Evolutionary conservation across 2,329 filamentous ascomycete species (phyloP), one percentile per base, ranked within the genome.

Genomic region (Trichoderma koningiopsis): DNA sequence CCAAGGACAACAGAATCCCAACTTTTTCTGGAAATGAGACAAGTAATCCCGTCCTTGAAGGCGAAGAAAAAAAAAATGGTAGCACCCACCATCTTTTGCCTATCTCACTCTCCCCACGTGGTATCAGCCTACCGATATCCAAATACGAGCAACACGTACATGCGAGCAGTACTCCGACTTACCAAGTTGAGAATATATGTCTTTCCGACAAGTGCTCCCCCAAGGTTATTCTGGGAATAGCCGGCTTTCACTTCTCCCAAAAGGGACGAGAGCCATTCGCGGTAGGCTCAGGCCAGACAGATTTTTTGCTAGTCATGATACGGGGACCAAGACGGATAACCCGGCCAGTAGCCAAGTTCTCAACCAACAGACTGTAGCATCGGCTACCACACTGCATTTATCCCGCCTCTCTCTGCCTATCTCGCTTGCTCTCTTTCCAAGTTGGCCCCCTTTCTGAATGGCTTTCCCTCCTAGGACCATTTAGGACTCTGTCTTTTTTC

Each of bases 161-260:
- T 43, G 19, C 19, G 40, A 43, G 40, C 14, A 65, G 40, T 43
- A 65, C 62, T 57, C 37, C n/a, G 52, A 65, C 62, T 65, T 65
- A 47, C 62, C 62, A 33, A 65, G 62, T 65, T 65, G 47, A 65
- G 62, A 35, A 43, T 4, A 43, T 7, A 7, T 43, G 16, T 43
- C 6, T 43, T 3, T 43, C 40, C 19, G 16, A 8, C 40, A 43
- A 31, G 27, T 19, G 40, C 40, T 49, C 31, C 2, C 29, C n/a
- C 37, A 10, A 47, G 58, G 3, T 47, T 60, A 29, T 60, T 31
- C 58, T 43, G 29, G 58, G 37, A 22, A 31, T 40, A 60, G 58
- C 35, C 24, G 37, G 22, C 24, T 43, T 47, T 43, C 40, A n/a
- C 40, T 43, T 43, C 19, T 43, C 16, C 40, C 6, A 43, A 43